These are phyloP conservation scores for Talaromyces ruber DNA, from an alignment of 495 filamentous ascomycete species.

Conservation along the genomic window DNA sequence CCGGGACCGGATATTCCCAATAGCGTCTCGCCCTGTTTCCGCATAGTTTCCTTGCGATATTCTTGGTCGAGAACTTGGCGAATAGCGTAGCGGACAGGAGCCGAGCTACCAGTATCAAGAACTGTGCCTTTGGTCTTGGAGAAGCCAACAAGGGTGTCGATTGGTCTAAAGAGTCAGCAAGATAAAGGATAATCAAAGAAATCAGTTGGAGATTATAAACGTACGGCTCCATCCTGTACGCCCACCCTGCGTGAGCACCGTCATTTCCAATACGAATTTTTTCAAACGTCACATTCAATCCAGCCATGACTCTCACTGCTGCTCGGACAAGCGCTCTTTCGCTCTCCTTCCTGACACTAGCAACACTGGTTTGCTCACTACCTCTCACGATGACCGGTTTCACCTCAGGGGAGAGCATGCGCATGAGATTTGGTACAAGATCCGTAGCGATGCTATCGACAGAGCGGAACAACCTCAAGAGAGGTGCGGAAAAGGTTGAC, in stretches of 20 bases:
- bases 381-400: slow-evolving; percentile 86
- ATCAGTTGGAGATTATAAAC: slow-evolving; percentile 20
- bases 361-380: slow-evolving; percentile 56
- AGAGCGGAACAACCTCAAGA: slow-evolving; percentile 69
- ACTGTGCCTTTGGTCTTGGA: slow-evolving; percentile 24
- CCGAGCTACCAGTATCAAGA: slow-evolving; percentile 32
- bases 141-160: slow-evolving; percentile 56
- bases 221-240: slow-evolving; percentile 93
- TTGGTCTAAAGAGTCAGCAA: slow-evolving; percentile 37
- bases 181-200: slow-evolving; percentile 10
- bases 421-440: slow-evolving; percentile 72
- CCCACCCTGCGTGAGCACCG: slow-evolving; percentile 53
- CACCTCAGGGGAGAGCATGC: slow-evolving; percentile 78
- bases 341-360: slow-evolving; percentile 74
- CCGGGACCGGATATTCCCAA: slow-evolving; percentile 44
- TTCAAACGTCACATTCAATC: slow-evolving; percentile 74
- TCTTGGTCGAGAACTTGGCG: slow-evolving; percentile 90
- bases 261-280: slow-evolving; percentile 68
- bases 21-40: slow-evolving; percentile 46
- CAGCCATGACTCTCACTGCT: slow-evolving; percentile 70
- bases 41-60: slow-evolving; percentile 57
- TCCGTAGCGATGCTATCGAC: slow-evolving; percentile 66
- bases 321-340: slow-evolving; percentile 74
- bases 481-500: slow-evolving; percentile 44
- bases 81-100: slow-evolving; percentile 77